Base-by-base conservation (phyloP, 2,329 filamentous ascomycete species). In the Aspergillus amoenus region DNA sequence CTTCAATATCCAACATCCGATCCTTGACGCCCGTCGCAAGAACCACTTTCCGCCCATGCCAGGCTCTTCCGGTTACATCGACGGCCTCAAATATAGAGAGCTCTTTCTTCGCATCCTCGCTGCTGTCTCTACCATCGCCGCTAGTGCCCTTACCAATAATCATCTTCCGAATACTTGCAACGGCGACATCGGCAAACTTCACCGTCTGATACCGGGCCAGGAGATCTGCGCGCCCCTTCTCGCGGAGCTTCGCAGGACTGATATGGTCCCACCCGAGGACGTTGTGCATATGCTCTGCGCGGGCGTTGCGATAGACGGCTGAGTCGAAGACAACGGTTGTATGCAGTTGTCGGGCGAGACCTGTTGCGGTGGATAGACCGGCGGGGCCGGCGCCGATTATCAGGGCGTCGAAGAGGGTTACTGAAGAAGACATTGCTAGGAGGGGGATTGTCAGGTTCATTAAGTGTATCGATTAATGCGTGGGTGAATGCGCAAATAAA, bases 211-310 rank as follows among this genome's bases (percentile, higher is more conserved):
- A 58, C 43, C 56, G 46, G 15, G 47, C 37, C 12, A 52, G n/a
- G 2, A 58, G 22, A 37, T 50, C 47, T 7, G 9, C 11, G 11
- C 42, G 22, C 12, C 43, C 47, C 45, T 43, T 42, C 7, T 46
- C 34, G 11, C 51, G 52, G 15, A 55, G 50, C 9, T 39, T 21
- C 1, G 45, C 51, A 17, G 56, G 56, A 13, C 50, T 40, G 12
- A 34, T n/a, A 24, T 58, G 56, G 27, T 86, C 59, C 49, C 59
- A 58, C 3, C 81, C 82, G 5, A 83, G 64, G 0, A 84, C 78
- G 61, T 84, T 82, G 66, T 85, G 82, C 75, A 83, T 79, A 59
- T 83, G 78, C n/a, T 81, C 69, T 0, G 82, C 84, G 0, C 74
- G 70, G 0, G 51, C 74, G 60, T 84, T 85, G 37, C 82, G 78